These are phyloP conservation scores for Trichoderma semiorbis DNA, from an alignment of 2,329 filamentous ascomycete genomes.

Conservation along the genomic window DNA sequence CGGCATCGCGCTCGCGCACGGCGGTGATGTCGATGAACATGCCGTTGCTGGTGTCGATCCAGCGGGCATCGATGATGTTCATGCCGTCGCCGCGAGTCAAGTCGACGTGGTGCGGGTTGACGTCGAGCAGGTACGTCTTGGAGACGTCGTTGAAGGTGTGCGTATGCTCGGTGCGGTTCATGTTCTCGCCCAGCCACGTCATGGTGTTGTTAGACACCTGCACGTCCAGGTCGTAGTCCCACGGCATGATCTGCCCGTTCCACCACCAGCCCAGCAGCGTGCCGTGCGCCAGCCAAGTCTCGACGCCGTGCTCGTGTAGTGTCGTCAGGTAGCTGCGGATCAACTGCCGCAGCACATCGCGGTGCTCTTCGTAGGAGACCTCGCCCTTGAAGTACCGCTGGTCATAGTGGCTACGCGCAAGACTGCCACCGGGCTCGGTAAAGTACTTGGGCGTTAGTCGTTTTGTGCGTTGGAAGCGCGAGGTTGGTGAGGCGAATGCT, in stretches of 20 bases:
- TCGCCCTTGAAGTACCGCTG: conserved; percentile 60
- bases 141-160: conserved; percentile 41
- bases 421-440: conserved; percentile 58
- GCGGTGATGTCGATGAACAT: conserved; percentile 83
- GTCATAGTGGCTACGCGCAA: conserved; percentile 70
- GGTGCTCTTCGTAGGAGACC: conserved; percentile 65
- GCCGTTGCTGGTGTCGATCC: conserved; percentile 73
- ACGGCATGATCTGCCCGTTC: conserved; percentile 74
- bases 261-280: conserved; percentile 87
- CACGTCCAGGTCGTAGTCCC: conserved; percentile 82
- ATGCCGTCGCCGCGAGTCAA: conserved; percentile 61
- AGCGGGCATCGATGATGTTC: conserved; percentile 81
- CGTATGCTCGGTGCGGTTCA: conserved; percentile 65
- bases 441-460: conserved; percentile 54
- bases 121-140: conserved; percentile 66
- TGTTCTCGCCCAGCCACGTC: conserved; percentile 57
- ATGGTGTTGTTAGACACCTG: conserved; percentile 70
- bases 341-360: conserved; percentile 64
- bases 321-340: conserved; percentile 70
- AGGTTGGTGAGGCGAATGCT: not conserved
- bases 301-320: conserved; percentile 61
- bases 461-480: not conserved
- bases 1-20: conserved; percentile 61
- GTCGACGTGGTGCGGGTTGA: conserved; percentile 68
- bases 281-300: conserved; percentile 86